Base-by-base conservation (phyloP, 2,329 filamentous ascomycete genomes). In the Pseudocercospora fuligena region DNA sequence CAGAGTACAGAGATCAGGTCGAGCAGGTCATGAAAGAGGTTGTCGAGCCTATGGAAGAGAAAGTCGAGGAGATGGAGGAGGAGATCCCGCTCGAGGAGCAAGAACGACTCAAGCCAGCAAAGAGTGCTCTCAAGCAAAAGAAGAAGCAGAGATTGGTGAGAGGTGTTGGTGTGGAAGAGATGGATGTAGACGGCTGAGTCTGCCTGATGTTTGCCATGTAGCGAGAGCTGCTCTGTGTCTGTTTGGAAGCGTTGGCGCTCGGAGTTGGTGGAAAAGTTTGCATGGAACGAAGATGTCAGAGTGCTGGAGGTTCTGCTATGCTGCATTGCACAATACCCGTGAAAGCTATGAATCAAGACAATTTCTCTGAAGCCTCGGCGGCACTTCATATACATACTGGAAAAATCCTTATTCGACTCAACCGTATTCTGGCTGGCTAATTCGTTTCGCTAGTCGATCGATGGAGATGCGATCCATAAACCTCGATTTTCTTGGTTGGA, bases 61-160 rank as follows among this genome's bases (percentile, higher is more conserved):
- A 90, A 78, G 80, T 82, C 64, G 80, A 90, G 74, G 82, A 86
- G 77, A 84, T 85, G 73, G 84, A 85, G 79, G 85, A 86, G 78
- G 82, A 82, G 71, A 69, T 73, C 46, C 75, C 76, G 64, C 67
- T 73, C 57, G 74, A 74, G 61, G 71, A 69, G 61, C 70, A 73
- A 66, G 75, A 75, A 66, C 78, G 77, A 70, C 73, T 78, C 61
- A 79, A 79, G 72, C 77, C 78, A 33, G 80, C 82, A 72, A 71
- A 69, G 63, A 64, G 62, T 27, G 69, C 66, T 58, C 70, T 75
- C 64, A 79, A 81, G 78, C 73, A 76, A 63, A 84, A 84, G 80
- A 80, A 75, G 74, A 82, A 81, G 56, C 77, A 82, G 77, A 81
- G 76, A 76, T 75, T 82, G 74, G 78, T 82, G 72, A 76, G 80